Conservation (phyloP, 1,284 basidiomycete species). For the Trichosporon inkin region DNA sequence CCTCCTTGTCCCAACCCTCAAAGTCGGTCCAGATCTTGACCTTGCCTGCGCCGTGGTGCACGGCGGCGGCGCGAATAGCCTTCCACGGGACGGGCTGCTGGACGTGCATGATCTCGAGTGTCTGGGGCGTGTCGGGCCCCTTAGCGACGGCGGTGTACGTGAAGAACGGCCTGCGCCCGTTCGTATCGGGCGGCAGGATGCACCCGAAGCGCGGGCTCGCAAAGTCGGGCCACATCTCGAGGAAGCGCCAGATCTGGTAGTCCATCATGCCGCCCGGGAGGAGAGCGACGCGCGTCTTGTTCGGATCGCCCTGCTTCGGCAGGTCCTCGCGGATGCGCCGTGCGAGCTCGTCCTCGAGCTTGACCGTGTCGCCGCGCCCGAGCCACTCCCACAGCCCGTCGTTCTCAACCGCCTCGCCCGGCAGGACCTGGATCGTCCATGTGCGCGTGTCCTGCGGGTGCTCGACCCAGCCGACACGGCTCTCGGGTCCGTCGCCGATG, state of each 20-base stretch:
- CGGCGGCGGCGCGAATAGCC: slow-evolving; percentile 14
- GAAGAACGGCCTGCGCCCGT: slow-evolving; percentile 11
- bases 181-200: background rate
- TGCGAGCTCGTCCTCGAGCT: slow-evolving; percentile 5
- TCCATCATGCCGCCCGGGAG: slow-evolving; percentile 15
- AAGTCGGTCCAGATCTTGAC: slow-evolving; percentile 15
- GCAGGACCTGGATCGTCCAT: slow-evolving; percentile 8
- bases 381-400: slow-evolving; percentile 16
- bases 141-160: slow-evolving; percentile 2
- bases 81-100: slow-evolving; percentile 9
- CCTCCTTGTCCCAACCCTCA: slow-evolving; percentile 13
- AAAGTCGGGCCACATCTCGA: background rate
- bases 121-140: background rate
- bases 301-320: slow-evolving; percentile 4
- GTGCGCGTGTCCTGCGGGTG: background rate
- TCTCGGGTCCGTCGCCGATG: slow-evolving; percentile 9
- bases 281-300: slow-evolving; percentile 19
- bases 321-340: slow-evolving; percentile 10
- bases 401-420: background rate
- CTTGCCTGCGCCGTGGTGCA: slow-evolving; percentile 4
- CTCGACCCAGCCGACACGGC: slow-evolving; percentile 13
- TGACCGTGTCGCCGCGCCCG: background rate
- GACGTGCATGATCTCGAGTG: slow-evolving; percentile 7
- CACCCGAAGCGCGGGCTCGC: slow-evolving; percentile 1
- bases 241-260: slow-evolving; percentile 12